phyloP scores from a whole-genome alignment of 371 early-diverging fungal species.

The Capniomyces stellatus region DNA sequence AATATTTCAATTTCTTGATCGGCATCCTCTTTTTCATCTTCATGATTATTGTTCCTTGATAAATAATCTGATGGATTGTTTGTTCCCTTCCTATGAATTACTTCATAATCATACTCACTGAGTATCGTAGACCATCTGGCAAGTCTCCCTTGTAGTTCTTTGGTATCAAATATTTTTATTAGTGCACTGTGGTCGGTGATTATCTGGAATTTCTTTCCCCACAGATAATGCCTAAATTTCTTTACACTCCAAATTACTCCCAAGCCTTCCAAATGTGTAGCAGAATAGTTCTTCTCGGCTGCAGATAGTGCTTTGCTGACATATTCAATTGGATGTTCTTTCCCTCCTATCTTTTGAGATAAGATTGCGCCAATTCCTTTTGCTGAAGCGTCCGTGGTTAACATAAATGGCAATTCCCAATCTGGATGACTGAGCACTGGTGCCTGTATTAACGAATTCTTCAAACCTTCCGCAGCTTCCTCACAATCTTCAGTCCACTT shows the following conservation, averaged over 20 bases:
- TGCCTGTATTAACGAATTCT: background rate
- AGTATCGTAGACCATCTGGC: constrained; percentile 1
- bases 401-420: background rate
- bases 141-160: constrained; percentile 1
- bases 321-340: constrained; percentile 2
- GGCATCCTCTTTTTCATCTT: no score
- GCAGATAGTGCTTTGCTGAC: background rate
- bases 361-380: constrained; percentile 2
- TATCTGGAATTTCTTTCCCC: constrained; percentile 2
- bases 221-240: constrained; percentile 1
- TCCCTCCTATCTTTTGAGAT: constrained; percentile 1
- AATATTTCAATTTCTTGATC: no score
- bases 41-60: no score
- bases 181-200: constrained; percentile 4
- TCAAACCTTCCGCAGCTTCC: background rate
- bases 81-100: background rate
- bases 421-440: constrained; percentile 3
- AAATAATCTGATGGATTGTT: constrained; percentile 2
- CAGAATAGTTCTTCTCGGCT: constrained; percentile 1
- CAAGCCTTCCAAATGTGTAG: constrained; percentile 1
- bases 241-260: constrained; percentile 1
- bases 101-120: background rate
- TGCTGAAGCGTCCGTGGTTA: constrained; percentile 3
- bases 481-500: background rate
- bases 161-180: background rate